phyloP scores from a whole-genome alignment of 495 filamentous ascomycete species.

The Cudoniella acicularis region DNA sequence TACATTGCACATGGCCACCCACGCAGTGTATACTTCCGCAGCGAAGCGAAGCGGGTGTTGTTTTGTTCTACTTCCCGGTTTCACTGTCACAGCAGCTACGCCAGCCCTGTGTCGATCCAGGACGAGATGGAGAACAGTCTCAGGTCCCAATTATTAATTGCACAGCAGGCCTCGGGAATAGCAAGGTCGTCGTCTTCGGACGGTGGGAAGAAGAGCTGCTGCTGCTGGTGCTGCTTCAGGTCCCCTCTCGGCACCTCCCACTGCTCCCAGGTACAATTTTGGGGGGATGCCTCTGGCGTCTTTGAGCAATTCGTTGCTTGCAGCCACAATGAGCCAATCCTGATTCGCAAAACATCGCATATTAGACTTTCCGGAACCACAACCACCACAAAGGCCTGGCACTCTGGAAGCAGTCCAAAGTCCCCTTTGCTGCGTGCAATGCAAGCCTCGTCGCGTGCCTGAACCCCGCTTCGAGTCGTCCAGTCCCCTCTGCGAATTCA shows the following conservation, averaged over 20 bases:
- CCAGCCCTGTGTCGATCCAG: not conserved
- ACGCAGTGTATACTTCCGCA: not conserved
- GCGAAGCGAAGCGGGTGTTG: not conserved
- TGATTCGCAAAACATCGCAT: not conserved
- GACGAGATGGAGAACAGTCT: not conserved
- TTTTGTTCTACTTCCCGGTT: not conserved
- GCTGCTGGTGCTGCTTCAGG: too few relatives aligned
- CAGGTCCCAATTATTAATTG: too few relatives aligned
- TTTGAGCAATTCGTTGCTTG: not conserved
- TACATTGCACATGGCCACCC: too few relatives aligned
- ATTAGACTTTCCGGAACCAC: not conserved
- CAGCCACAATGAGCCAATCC: not conserved
- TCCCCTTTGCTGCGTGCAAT: not conserved
- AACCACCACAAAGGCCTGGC: not conserved
- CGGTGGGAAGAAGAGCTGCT: too few relatives aligned
- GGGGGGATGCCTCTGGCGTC: not conserved
- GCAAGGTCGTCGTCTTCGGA: not conserved
- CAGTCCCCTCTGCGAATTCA: not conserved
- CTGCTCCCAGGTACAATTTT: not conserved
- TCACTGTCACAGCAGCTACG: not conserved
- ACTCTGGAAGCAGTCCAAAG: too few relatives aligned
- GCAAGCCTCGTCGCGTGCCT: conserved; percentile 2
- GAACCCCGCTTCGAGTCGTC: not conserved
- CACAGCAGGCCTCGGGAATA: not conserved
- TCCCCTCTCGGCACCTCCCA: too few relatives aligned